Evolutionary conservation across 176 grass and related monocot species (phyloP).

Genomic region (Avena sativa): DNA sequence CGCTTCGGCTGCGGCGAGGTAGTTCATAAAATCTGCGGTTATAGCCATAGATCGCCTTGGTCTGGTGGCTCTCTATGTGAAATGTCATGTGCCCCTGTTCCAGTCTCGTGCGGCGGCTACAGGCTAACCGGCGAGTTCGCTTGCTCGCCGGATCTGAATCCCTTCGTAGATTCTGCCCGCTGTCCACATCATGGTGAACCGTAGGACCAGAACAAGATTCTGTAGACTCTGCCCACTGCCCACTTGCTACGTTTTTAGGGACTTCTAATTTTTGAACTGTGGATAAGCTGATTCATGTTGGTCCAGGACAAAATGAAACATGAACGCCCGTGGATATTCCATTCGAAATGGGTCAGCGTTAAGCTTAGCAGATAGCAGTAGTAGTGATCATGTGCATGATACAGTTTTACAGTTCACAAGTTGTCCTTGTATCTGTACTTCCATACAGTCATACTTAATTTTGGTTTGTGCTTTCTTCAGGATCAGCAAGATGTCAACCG

Average conservation of each 20-base stretch:
- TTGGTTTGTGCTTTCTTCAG: neutral
- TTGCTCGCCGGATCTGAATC: slow-evolving; percentile 35
- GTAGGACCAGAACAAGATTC: neutral
- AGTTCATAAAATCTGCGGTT: too few species aligned
- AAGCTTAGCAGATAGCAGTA: neutral
- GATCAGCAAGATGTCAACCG: slow-evolving; percentile 37
- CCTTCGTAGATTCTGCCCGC: neutral
- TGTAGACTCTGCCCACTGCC: neutral
- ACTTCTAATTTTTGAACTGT: neutral
- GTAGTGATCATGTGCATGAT: neutral
- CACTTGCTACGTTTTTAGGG: neutral
- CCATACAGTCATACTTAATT: neutral
- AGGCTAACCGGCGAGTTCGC: neutral
- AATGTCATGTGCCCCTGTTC: too few species aligned
- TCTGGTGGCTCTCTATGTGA: too few species aligned
- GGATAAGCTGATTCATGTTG: neutral
- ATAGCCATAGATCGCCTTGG: too few species aligned
- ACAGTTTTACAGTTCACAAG: too few species aligned
- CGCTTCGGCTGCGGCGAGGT: neutral
- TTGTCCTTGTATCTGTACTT: neutral
- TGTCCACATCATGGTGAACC: neutral
- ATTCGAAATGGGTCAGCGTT: neutral
- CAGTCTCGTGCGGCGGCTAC: neutral
- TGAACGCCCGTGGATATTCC: neutral
- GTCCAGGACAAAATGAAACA: neutral